Conservation (phyloP, 2,329 filamentous ascomycete genomes). For the Fusarium tupiense region DNA sequence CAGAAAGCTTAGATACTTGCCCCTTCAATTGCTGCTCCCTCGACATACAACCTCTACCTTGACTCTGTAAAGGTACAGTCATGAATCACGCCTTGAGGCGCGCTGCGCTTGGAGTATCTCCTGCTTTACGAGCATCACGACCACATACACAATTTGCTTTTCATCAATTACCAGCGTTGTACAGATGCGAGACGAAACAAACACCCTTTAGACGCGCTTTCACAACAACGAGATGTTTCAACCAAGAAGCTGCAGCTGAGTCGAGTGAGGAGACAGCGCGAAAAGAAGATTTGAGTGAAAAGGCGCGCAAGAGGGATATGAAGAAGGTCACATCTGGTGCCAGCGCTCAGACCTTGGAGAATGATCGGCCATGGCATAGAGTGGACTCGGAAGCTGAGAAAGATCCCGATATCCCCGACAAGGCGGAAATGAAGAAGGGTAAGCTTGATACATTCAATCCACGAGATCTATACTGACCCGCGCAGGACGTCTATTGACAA, state of each 20-base stretch:
- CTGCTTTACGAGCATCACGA: constrained; percentile 12
- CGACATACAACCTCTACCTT: background rate
- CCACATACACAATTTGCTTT: background rate
- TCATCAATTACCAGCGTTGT: constrained; percentile 6
- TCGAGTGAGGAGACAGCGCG: background rate
- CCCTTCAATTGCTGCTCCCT: background rate
- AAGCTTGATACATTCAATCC: background rate
- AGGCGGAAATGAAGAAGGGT: constrained; percentile 38
- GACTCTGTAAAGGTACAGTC: background rate
- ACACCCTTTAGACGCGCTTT: constrained; percentile 28
- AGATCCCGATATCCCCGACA: constrained; percentile 24
- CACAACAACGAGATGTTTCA: constrained; percentile 26
- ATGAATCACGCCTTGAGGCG: constrained; percentile 36
- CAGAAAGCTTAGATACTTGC: constrained; percentile 22
- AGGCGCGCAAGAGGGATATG: constrained; percentile 35
- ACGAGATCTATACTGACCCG: background rate
- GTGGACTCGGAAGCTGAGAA: constrained; percentile 25
- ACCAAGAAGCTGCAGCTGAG: constrained; percentile 13
- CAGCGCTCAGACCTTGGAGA: constrained; percentile 40
- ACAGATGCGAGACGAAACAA: background rate
- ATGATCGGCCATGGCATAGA: constrained; percentile 44
- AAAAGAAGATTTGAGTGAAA: constrained; percentile 29
- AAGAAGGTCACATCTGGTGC: constrained; percentile 35
- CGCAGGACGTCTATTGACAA: constrained; percentile 79
- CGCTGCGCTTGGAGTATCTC: constrained; percentile 29